Evolutionary conservation across 306 rosid species (phyloP), one percentile per base, ranked within the genome.

Genomic region (Vicia faba): DNA sequence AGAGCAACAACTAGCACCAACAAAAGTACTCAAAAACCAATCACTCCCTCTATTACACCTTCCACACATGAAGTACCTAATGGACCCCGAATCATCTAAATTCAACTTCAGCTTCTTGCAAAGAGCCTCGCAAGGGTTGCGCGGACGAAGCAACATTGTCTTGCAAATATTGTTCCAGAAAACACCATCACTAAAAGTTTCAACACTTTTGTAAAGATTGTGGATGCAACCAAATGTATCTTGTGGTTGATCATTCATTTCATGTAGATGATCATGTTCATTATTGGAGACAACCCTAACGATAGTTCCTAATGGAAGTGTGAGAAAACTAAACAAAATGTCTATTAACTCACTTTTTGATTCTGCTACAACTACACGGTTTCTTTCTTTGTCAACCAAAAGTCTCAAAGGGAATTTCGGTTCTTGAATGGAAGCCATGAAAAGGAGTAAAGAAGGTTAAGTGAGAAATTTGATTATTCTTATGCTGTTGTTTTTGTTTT

Each of bases 301-400:
- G 48, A 78, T 68, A 9, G 79, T 78, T 54, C 75, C 79, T 38
- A 73, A 13, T 33, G 72, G 82, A 78, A 73, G 79, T 33, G 75
- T 67, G 13, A 78, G 71, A 66, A 78, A 78, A 19, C 72, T 61
- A 8, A 73, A 78, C 26, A 78, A 71, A 54, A 57, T 68, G 28
- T 78, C 79, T 35, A 73, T 40, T 1, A 78, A 61, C 11, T 78
- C 79, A 33, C 64, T 36, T 3, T 26, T 72, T 68, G 79, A 70
- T 68, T 73, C 79, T 19, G 68, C 75, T 11, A 36, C 49, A 36
- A 78, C 79, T 12, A 73, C 82, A 9, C 14, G 23, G 35, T 76
- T 69, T 63, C 14, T 76, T 23, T 61, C 75, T 63, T 54, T 69
- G 71, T 78, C 75, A 11, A 78, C 63, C 63, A 61, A 29, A 68